A percentile compares a stretch with the other conserved stretches of the same genome.
Evolutionary conservation across 805 yeast genomes (phyloP).

Genomic region (Naumovozyma baii): DNA sequence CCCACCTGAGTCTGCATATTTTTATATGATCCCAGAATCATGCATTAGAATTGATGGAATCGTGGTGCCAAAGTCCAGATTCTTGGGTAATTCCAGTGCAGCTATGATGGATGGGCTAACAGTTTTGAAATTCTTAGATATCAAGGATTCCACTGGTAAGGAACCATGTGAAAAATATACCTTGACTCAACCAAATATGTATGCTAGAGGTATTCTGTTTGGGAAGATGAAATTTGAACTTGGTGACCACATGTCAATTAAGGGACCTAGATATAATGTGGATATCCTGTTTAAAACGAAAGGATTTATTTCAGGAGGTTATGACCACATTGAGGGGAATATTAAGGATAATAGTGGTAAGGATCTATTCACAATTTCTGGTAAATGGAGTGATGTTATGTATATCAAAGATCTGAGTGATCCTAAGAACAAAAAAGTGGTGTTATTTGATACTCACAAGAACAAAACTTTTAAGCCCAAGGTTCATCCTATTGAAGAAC

Average conservation of each 20-base stretch:
- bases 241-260: slow-evolving; percentile 83
- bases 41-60: slow-evolving; percentile 83
- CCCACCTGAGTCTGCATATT: slow-evolving; percentile 95
- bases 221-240: slow-evolving; percentile 85
- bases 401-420: slow-evolving; percentile 48
- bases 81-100: slow-evolving; percentile 92
- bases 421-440: slow-evolving; percentile 33
- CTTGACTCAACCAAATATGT: slow-evolving; percentile 91
- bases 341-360: slow-evolving; percentile 49
- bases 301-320: slow-evolving; percentile 87
- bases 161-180: slow-evolving; percentile 55
- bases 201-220: slow-evolving; percentile 85
- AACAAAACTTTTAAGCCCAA: slow-evolving; percentile 49
- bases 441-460: slow-evolving; percentile 52
- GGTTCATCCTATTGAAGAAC: slow-evolving; percentile 72
- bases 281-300: slow-evolving; percentile 91
- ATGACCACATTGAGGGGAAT: slow-evolving; percentile 77
- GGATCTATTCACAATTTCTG: slow-evolving; percentile 55
- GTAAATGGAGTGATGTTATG: slow-evolving; percentile 91
- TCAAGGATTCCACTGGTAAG: slow-evolving; percentile 35
- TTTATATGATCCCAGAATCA: slow-evolving; percentile 72
- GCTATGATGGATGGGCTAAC: slow-evolving; percentile 93
- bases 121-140: slow-evolving; percentile 56
- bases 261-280: slow-evolving; percentile 53
- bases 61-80: slow-evolving; percentile 76